These are phyloP conservation scores for Syncephalis plumigaleata DNA, from an alignment of 371 early-diverging fungal species.

Conservation along the genomic window DNA sequence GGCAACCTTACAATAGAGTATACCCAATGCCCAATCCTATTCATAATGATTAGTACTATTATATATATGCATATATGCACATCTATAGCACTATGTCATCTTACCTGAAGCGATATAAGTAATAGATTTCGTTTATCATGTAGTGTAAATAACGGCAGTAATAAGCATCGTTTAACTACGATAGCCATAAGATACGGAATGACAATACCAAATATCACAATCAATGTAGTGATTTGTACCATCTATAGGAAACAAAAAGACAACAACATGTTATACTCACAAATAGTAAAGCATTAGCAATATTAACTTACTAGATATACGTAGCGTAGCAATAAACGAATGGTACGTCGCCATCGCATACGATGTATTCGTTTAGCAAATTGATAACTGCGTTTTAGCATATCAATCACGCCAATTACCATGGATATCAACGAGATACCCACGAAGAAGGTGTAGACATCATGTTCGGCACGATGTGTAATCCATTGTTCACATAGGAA, in stretches of 20 bases:
- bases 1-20: constrained; percentile 29
- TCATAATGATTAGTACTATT: background rate
- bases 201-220: background rate
- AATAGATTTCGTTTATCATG: background rate
- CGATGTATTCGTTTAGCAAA: background rate
- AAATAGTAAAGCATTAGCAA: background rate
- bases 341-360: background rate
- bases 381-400: constrained; percentile 2
- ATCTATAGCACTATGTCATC: too few species aligned
- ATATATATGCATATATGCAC: background rate
- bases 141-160: background rate
- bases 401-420: constrained; percentile 8
- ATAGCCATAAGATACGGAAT: background rate
- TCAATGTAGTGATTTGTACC: background rate
- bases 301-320: background rate
- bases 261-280: background rate
- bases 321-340: background rate
- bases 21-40: constrained; percentile 39
- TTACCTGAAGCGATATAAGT: background rate
- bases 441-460: constrained; percentile 29
- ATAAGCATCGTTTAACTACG: background rate
- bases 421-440: constrained; percentile 13
- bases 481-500: constrained; percentile 13
- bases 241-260: background rate
- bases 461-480: constrained; percentile 15